A percentile compares a stretch with the other conserved stretches of the same genome.
These are phyloP conservation scores for Detonula confervacea DNA, from an alignment of 352 stramenopile species.

Conservation along the genomic window DNA sequence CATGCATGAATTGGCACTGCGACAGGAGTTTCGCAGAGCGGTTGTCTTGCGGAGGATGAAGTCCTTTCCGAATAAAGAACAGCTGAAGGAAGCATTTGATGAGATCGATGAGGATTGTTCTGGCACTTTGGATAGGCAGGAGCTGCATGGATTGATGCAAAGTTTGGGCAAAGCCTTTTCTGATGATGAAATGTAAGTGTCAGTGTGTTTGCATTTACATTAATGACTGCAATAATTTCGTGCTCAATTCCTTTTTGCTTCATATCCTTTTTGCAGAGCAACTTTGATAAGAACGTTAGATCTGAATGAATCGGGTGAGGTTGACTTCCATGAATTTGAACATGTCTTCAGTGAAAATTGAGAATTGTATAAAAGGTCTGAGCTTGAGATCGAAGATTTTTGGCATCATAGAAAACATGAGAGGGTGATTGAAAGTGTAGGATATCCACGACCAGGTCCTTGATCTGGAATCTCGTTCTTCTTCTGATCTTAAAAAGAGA, in stretches of 20 bases:
- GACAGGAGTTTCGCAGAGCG: conserved; percentile 75
- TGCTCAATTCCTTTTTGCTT: conserved; percentile 1
- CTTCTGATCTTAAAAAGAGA: no score
- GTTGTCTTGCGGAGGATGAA: conserved; percentile 71
- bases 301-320: conserved; percentile 47
- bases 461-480: no score
- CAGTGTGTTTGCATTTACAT: no score
- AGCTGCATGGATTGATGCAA: conserved; percentile 70
- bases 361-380: no score
- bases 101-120: conserved; percentile 66
- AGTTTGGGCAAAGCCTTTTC: conserved; percentile 46
- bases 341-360: conserved; percentile 36
- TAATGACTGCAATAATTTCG: no score
- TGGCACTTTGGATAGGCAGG: conserved; percentile 68
- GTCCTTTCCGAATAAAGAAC: conserved; percentile 65
- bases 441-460: no score
- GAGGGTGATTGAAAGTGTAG: no score
- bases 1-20: conserved; percentile 70
- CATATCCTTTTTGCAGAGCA: conserved; percentile 7
- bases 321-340: conserved; percentile 55
- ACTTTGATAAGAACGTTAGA: conserved; percentile 50
- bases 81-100: conserved; percentile 79
- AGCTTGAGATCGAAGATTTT: no score
- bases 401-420: no score
- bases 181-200: conserved; percentile 44